Base-by-base conservation (phyloP, 139 green algal species). In the Coelastrella sp. region DNA sequence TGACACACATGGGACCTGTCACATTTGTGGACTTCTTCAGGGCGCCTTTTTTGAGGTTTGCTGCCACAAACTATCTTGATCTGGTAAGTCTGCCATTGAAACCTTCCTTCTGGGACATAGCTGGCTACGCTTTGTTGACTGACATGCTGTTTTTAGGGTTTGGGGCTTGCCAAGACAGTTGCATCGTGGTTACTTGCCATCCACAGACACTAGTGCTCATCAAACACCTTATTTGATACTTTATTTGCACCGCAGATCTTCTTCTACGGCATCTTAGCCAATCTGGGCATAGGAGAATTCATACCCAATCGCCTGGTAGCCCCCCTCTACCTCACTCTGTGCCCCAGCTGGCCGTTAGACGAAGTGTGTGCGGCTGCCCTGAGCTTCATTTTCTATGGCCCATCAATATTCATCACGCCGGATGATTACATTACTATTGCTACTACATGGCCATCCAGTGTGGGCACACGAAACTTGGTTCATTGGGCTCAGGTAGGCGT, bases 1-100 rank as follows among this genome's bases (percentile, higher is more conserved):
- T 88, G 19, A 68, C 54, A 5, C 68, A 88, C 68, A 80, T 88
- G 83, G 83, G 68, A 13, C 83, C 83, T 14, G 83, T 88, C 58
- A 32, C 89, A 5, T 86, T 93, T 19, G 79, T 83, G 23, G 32
- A 87, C 17, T 92, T 94, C 85, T 92, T 95, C 68, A 61, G 32
- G 2, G 87, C 85, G 32, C 75, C 86, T 14, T 78, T 90, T 13
- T 59, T 96, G 22, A 73, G 82, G 61, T 87, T 87, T 54, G 17
- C 17, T 10, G 82, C 82, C 5, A 87, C 59, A 22, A 64, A 61
- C 64, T 87, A 68, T 4, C 82, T 87, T 22, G 82, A 87, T 58
- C 65, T 78, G 82, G 82, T 87, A 22, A 77, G 82, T 59, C 23
- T 20, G 6, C 7, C 32, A 47, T 47, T 47, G 32, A 47, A 47